phyloP scores from a whole-genome alignment of 345 rosid genomes.

The Dipteronia sinensis region DNA sequence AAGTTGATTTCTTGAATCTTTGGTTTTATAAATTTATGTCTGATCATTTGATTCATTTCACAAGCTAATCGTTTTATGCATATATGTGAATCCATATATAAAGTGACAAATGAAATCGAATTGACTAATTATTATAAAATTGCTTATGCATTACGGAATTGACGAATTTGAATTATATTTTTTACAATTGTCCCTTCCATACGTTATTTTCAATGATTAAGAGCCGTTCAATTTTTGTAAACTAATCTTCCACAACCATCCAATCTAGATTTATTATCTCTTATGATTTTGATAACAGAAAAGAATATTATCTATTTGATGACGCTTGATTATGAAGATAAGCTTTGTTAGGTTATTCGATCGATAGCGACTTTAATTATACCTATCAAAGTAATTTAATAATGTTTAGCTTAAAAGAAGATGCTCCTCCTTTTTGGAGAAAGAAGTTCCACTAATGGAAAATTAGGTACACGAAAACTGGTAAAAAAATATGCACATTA shows the following conservation, averaged over 20 bases:
- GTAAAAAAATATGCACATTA: too few species aligned
- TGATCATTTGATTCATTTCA: too few species aligned
- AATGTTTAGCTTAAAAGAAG: too few species aligned
- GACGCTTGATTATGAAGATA: not conserved
- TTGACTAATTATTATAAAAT: not conserved
- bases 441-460: not conserved
- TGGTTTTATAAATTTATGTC: too few species aligned
- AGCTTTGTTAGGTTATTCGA: not conserved
- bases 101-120: not conserved
- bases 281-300: not conserved
- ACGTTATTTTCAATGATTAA: not conserved
- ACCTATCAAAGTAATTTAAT: not conserved
- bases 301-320: not conserved
- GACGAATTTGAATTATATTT: not conserved
- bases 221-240: not conserved
- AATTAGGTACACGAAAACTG: too few species aligned
- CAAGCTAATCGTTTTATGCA: not conserved
- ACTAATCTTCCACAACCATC: not conserved
- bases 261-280: not conserved
- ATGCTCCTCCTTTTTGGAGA: not conserved
- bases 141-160: not conserved
- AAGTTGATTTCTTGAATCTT: not conserved
- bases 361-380: not conserved
- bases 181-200: not conserved
- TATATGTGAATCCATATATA: not conserved